Conservation (phyloP, 345 rosid genomes). For the Cardiospermum halicacabum region DNA sequence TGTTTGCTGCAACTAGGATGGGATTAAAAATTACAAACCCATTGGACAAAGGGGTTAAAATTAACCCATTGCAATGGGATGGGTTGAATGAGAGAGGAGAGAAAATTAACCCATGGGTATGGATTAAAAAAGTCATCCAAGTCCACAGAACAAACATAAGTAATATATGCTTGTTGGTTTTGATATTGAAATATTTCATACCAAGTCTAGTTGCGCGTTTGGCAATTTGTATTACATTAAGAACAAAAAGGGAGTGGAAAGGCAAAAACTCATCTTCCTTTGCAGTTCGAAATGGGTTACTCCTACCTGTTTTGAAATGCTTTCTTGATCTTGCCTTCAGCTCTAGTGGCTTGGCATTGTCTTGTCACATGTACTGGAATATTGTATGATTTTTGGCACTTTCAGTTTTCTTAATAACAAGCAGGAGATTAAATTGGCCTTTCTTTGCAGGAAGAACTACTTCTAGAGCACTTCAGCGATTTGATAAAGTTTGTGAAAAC, state of each 20-base stretch:
- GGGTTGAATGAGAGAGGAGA: no score
- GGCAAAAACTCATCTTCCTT: neutral
- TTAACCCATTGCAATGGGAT: no score
- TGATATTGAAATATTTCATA: neutral
- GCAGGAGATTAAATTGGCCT: neutral
- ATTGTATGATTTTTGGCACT: neutral
- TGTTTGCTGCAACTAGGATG: no score
- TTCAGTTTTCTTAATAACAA: neutral
- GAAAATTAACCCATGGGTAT: no score
- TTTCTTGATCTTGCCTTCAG: neutral
- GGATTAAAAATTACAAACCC: no score
- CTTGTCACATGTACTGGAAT: neutral
- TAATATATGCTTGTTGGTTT: neutral
- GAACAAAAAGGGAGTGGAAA: neutral
- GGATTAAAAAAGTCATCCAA: no score
- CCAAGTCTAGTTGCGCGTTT: neutral
- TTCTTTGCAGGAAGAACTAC: slow-evolving; percentile 75
- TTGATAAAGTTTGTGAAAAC: slow-evolving; percentile 86
- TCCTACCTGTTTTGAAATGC: neutral
- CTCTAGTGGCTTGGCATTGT: neutral
- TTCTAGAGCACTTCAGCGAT: slow-evolving; percentile 85
- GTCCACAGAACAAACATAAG: no score
- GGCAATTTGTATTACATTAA: neutral
- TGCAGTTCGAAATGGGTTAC: neutral
- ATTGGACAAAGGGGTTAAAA: no score